Conservation (phyloP, 2,329 filamentous ascomycete genomes). For the Diaporthe ilicicola region DNA sequence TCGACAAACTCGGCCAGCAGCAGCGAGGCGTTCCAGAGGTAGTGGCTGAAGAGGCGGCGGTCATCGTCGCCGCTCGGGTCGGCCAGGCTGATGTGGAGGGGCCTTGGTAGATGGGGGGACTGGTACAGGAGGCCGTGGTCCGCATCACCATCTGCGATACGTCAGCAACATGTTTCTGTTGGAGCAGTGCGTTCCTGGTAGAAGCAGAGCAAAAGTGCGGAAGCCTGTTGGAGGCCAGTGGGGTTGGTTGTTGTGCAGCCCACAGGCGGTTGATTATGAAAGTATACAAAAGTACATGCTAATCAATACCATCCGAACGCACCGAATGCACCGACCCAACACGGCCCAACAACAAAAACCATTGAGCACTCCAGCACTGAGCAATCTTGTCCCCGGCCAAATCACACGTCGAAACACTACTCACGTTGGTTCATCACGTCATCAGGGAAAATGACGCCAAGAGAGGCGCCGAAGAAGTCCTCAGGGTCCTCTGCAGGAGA, state of each 20-base stretch:
- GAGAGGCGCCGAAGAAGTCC: constrained; percentile 66
- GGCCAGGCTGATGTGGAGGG: constrained; percentile 54
- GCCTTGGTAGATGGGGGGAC: constrained; percentile 57
- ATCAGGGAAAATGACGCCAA: constrained; percentile 73
- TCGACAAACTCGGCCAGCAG: constrained; percentile 65
- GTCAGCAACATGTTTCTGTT: constrained; percentile 7
- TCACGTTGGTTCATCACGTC: constrained; percentile 67
- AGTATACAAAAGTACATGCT: not conserved
- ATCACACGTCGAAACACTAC: constrained; percentile 21
- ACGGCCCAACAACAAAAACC: not conserved
- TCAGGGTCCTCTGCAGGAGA: constrained; percentile 55
- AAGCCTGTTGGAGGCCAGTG: not conserved
- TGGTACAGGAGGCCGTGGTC: constrained; percentile 67
- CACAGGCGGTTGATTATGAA: not conserved
- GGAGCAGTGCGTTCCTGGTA: not conserved
- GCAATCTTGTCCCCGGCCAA: not conserved
- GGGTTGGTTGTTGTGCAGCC: not conserved
- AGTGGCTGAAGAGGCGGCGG: constrained; percentile 73
- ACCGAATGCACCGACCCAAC: not conserved
- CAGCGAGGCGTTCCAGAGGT: constrained; percentile 74
- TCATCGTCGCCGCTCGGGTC: constrained; percentile 61
- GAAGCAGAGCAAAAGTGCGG: too few relatives aligned
- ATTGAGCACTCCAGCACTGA: not conserved
- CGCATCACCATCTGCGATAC: constrained; percentile 61
- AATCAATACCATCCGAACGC: not conserved